A percentile compares a stretch with the other conserved stretches of the same genome.
phyloP scores from a whole-genome alignment of 768 basidiomycete genomes.

The Lactarius psammicola region DNA sequence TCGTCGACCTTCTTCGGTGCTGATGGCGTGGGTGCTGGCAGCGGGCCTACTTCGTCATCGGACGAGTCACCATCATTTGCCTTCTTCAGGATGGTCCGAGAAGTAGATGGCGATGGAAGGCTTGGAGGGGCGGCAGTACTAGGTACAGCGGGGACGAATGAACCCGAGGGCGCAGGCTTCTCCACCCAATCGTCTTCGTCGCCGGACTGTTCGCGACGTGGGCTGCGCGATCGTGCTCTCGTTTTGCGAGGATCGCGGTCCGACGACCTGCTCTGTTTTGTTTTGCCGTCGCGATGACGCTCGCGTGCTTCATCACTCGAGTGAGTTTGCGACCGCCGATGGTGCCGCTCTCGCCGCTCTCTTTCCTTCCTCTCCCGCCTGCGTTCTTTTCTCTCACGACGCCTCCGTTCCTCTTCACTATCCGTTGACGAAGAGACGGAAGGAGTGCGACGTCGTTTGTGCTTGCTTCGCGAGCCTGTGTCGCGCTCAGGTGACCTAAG shows the following conservation, averaged over 20 bases:
- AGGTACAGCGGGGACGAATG: conserved; percentile 33
- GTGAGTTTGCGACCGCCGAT: conserved; percentile 17
- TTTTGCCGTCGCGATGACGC: conserved; percentile 30
- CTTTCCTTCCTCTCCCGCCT: conserved; percentile 54
- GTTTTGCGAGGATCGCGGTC: conserved; percentile 32
- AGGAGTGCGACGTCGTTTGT: conserved; percentile 50
- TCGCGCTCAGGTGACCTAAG: conserved; percentile 56
- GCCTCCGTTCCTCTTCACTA: conserved; percentile 57
- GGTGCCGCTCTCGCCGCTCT: conserved; percentile 42
- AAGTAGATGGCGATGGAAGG: conserved; percentile 5
- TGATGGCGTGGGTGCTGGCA: conserved; percentile 50
- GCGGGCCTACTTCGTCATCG: conserved; percentile 74
- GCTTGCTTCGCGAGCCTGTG: conserved; percentile 51
- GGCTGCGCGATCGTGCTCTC: conserved; percentile 22
- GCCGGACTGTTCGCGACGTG: conserved; percentile 29
- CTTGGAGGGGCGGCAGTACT: conserved; percentile 26
- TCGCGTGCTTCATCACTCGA: conserved; percentile 36
- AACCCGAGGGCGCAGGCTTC: conserved; percentile 41
- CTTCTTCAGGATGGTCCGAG: not conserved
- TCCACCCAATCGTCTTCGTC: conserved; percentile 70
- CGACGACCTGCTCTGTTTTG: conserved; percentile 36
- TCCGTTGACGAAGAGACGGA: conserved; percentile 44
- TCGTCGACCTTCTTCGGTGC: conserved; percentile 60
- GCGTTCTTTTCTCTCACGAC: conserved; percentile 58
- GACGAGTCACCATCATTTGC: conserved; percentile 15